Evolutionary conservation across 2,329 filamentous ascomycete genomes (phyloP).

Genomic region (Epichloe coenophiala): DNA sequence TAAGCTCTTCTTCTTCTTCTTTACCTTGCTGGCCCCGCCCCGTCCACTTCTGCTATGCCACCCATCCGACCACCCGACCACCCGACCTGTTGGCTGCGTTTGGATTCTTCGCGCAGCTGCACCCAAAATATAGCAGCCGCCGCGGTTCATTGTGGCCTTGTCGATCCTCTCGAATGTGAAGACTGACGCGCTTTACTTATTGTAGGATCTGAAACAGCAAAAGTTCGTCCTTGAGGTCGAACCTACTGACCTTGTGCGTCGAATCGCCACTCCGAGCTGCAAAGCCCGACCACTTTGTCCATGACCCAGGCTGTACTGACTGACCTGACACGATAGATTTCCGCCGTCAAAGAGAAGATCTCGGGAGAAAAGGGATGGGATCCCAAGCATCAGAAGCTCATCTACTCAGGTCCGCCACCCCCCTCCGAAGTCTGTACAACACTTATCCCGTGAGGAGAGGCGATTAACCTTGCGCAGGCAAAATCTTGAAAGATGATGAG

Average conservation of each 20-base stretch:
- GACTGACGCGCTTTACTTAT: not conserved
- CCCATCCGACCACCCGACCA: not conserved
- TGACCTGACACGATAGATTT: slow-evolving; percentile 46
- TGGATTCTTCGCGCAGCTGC: not conserved
- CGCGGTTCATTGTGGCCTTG: not conserved
- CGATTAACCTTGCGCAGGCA: slow-evolving; percentile 48
- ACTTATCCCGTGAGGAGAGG: slow-evolving; percentile 1
- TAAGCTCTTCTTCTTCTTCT: slow-evolving; percentile 19
- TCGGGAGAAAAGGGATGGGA: slow-evolving; percentile 90
- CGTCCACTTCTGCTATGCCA: not conserved
- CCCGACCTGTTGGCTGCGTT: not conserved
- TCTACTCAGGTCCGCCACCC: slow-evolving; percentile 74
- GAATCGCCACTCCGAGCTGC: slow-evolving; percentile 16
- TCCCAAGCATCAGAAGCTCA: slow-evolving; percentile 79
- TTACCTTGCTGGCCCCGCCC: not conserved
- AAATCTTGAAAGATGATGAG: slow-evolving; percentile 96
- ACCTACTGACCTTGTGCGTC: slow-evolving; percentile 74
- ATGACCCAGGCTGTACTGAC: slow-evolving; percentile 6
- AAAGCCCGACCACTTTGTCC: slow-evolving; percentile 5
- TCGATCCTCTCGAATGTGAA: not conserved
- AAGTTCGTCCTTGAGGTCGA: slow-evolving; percentile 96
- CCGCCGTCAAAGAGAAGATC: slow-evolving; percentile 85
- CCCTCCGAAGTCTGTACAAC: not conserved
- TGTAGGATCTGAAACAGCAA: slow-evolving; percentile 91
- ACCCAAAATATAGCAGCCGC: not conserved